Percentiles rank a stretch among this genome's conserved stretches.
Conservation (phyloP, 1,284 basidiomycete genomes). For the Omphalotus olearius region DNA sequence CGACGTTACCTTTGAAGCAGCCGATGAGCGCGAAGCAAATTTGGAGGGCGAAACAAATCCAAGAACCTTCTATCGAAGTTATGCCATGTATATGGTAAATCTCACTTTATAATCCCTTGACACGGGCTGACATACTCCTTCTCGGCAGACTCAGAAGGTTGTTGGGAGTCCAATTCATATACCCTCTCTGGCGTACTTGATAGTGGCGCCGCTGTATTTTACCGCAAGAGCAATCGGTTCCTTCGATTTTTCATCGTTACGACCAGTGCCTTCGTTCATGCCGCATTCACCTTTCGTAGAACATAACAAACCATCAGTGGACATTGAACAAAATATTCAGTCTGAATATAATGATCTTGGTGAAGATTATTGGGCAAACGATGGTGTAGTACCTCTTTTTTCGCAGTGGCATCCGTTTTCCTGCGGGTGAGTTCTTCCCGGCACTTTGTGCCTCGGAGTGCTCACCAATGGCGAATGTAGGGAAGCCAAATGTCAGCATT, state of each 20-base stretch:
- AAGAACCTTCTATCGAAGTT: conserved; percentile 41
- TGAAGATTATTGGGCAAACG: conserved; percentile 35
- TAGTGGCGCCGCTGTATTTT: conserved; percentile 19
- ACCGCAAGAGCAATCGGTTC: conserved; percentile 23
- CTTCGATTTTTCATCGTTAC: conserved; percentile 35
- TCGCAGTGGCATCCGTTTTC: conserved; percentile 50
- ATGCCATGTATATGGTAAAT: conserved; percentile 35
- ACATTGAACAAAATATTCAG: not conserved
- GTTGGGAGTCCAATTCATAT: conserved; percentile 6
- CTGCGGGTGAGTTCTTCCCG: conserved; percentile 30
- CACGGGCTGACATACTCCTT: not conserved
- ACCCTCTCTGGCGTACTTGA: conserved; percentile 15
- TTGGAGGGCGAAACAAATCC: conserved; percentile 33
- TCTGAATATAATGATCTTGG: conserved; percentile 8
- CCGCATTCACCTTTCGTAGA: not conserved
- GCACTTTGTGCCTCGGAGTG: too few relatives aligned
- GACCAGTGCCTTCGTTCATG: conserved; percentile 33
- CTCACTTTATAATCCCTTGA: conserved; percentile 6
- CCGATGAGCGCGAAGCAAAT: conserved; percentile 37
- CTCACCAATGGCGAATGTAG: conserved; percentile 5
- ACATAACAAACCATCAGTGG: not conserved
- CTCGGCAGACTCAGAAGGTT: not conserved
- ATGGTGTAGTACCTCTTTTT: conserved; percentile 48
- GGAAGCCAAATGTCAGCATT: conserved; percentile 19
- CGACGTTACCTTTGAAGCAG: conserved; percentile 44